phyloP scores from a whole-genome alignment of 2,329 filamentous ascomycete genomes.

The Westerdykella sp. region DNA sequence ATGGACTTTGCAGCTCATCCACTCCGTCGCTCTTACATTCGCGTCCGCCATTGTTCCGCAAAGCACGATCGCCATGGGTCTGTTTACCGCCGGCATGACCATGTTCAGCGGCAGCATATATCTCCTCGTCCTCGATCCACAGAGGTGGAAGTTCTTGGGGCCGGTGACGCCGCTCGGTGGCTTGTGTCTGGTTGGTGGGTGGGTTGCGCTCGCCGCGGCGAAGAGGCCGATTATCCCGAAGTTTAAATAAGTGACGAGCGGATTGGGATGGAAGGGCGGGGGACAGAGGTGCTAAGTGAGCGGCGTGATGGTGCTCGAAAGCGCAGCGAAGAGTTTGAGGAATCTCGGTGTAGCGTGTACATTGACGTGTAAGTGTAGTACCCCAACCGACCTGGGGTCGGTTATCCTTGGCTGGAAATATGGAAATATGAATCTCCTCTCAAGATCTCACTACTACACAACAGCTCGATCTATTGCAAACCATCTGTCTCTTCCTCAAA shows the following conservation, averaged over 20 bases:
- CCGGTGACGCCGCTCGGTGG: slow-evolving; percentile 62
- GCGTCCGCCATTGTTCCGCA: slow-evolving; percentile 48
- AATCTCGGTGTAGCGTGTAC: no score
- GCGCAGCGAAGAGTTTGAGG: no score
- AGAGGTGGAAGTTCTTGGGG: slow-evolving; percentile 53
- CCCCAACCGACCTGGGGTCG: no score
- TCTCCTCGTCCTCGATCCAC: slow-evolving; percentile 56
- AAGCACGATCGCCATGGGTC: slow-evolving; percentile 50
- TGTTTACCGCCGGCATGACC: slow-evolving; percentile 61
- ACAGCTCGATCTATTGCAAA: no score
- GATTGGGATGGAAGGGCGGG: no score
- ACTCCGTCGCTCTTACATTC: slow-evolving; percentile 56
- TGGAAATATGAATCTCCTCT: no score
- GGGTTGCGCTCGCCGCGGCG: slow-evolving; percentile 46
- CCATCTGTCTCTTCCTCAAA: no score
- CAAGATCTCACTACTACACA: no score
- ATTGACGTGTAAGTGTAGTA: no score
- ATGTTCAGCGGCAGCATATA: slow-evolving; percentile 64
- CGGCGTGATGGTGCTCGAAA: no score
- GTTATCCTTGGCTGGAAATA: no score
- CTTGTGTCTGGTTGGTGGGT: slow-evolving; percentile 58
- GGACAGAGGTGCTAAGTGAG: no score
- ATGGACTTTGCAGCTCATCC: slow-evolving; percentile 50
- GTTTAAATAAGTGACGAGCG: slow-evolving; percentile 5
- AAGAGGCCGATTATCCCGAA: slow-evolving; percentile 23